Conservation (phyloP, 2,329 filamentous ascomycete species). For the Capronia coronata region DNA sequence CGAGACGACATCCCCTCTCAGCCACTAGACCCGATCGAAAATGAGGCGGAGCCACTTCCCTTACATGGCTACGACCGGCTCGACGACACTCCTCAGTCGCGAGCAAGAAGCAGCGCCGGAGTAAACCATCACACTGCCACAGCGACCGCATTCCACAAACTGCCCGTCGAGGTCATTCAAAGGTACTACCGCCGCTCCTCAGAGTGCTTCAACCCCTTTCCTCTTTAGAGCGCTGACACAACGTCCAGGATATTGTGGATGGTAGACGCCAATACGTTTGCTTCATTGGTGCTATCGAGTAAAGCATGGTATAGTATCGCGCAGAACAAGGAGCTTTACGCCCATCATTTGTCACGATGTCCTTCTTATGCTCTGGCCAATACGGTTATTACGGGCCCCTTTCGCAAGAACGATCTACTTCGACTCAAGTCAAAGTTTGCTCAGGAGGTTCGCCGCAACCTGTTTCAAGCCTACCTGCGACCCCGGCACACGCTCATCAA, state of each 20-base stretch:
- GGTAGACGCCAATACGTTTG: slow-evolving; percentile 44
- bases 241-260: slow-evolving; percentile 41
- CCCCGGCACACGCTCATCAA: slow-evolving; percentile 67
- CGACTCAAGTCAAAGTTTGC: slow-evolving; percentile 60
- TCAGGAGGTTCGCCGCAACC: slow-evolving; percentile 65
- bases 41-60: slow-evolving; percentile 12
- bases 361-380: slow-evolving; percentile 38
- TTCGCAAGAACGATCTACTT: slow-evolving; percentile 47
- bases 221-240: slow-evolving; percentile 14
- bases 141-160: slow-evolving; percentile 18
- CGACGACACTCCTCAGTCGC: slow-evolving; percentile 5
- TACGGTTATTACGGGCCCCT: slow-evolving; percentile 32
- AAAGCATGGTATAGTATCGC: slow-evolving; percentile 41
- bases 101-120: slow-evolving; percentile 1
- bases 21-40: slow-evolving; percentile 16
- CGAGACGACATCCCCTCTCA: slow-evolving; percentile 21
- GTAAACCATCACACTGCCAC: slow-evolving; percentile 1
- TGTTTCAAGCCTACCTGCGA: slow-evolving; percentile 69
- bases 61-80: slow-evolving; percentile 8
- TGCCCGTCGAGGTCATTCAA: slow-evolving; percentile 25
- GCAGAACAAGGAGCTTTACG: slow-evolving; percentile 41
- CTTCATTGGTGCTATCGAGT: slow-evolving; percentile 42
- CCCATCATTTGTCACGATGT: slow-evolving; percentile 42
- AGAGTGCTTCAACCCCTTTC: neutral
- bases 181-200: slow-evolving; percentile 13